These are phyloP conservation scores for Neonectria coccinea DNA, from an alignment of 2,329 filamentous ascomycete genomes.

Conservation along the genomic window DNA sequence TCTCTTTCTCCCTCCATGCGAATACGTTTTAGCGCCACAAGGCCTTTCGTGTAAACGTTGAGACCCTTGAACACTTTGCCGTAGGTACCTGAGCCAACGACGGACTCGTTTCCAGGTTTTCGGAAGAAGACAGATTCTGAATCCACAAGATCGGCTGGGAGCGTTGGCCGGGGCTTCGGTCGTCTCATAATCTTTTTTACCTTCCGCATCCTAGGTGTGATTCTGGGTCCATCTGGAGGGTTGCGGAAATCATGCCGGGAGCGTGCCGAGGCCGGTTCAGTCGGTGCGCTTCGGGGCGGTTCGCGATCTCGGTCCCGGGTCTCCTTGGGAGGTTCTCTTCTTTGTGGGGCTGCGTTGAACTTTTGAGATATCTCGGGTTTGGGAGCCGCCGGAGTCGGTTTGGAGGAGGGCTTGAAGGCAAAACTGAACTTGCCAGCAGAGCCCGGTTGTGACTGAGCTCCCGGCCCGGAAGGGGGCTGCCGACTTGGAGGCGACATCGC, in stretches of 20 bases:
- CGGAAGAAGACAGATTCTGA: slow-evolving; percentile 94
- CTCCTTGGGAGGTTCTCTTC: slow-evolving; percentile 51
- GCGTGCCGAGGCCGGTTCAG: slow-evolving; percentile 65
- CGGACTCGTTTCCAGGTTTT: slow-evolving; percentile 97
- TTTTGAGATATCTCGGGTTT: slow-evolving; percentile 76
- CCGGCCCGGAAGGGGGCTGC: slow-evolving; percentile 65
- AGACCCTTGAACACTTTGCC: slow-evolving; percentile 96
- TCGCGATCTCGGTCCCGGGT: slow-evolving; percentile 60
- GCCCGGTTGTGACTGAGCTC: slow-evolving; percentile 59
- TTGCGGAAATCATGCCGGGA: slow-evolving; percentile 50
- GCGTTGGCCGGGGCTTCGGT: slow-evolving; percentile 75
- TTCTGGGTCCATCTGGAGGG: slow-evolving; percentile 52
- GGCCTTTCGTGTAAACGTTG: slow-evolving; percentile 87
- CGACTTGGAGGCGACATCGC: slow-evolving; percentile 68
- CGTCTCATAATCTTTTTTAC: slow-evolving; percentile 77
- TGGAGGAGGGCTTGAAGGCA: slow-evolving; percentile 83
- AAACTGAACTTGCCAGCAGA: slow-evolving; percentile 85
- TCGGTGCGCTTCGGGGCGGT: slow-evolving; percentile 63
- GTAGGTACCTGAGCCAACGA: slow-evolving; percentile 94
- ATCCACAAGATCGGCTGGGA: slow-evolving; percentile 77
- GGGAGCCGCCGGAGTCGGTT: slow-evolving; percentile 66
- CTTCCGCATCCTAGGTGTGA: slow-evolving; percentile 66
- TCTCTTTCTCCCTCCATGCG: slow-evolving; percentile 94
- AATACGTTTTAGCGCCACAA: slow-evolving; percentile 90
- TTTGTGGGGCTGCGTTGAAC: slow-evolving; percentile 71